Evolutionary conservation across 805 yeast genomes (phyloP).

Genomic region (Candida coquimbonensis): DNA sequence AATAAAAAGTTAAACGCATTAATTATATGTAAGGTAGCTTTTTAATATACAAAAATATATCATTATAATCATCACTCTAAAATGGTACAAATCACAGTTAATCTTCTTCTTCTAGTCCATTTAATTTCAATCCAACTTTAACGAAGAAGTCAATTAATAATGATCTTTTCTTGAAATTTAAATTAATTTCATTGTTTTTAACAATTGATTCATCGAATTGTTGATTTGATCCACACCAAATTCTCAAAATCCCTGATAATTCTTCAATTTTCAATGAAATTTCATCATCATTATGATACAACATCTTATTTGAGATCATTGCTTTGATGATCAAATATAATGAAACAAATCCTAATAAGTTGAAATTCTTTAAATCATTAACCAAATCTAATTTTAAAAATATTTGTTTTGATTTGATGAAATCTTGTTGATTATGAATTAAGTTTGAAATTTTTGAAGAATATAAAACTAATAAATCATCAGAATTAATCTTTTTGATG

Average conservation of each 20-base stretch:
- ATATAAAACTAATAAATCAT: slow-evolving; percentile 20
- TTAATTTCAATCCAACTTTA: slow-evolving; percentile 19
- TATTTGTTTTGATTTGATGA: slow-evolving; percentile 18
- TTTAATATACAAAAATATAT: too few species aligned
- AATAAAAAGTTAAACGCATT: too few species aligned
- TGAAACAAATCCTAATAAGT: slow-evolving; percentile 26
- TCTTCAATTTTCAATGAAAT: slow-evolving; percentile 23
- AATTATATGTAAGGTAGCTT: too few species aligned
- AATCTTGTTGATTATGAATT: slow-evolving; percentile 20
- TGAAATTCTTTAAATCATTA: slow-evolving; percentile 10
- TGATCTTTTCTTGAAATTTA: slow-evolving; percentile 25
- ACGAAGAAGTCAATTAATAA: slow-evolving; percentile 26
- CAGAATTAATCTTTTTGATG: slow-evolving; percentile 13
- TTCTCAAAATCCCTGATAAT: slow-evolving; percentile 25
- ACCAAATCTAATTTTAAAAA: slow-evolving; percentile 17
- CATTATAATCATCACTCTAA: too few species aligned
- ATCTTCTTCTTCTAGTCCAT: slow-evolving; percentile 15
- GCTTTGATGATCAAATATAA: slow-evolving; percentile 20
- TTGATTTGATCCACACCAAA: slow-evolving; percentile 25
- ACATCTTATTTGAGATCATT: slow-evolving; percentile 13
- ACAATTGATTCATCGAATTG: too few species aligned
- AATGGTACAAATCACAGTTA: too few species aligned
- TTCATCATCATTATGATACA: slow-evolving; percentile 12
- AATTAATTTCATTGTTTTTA: slow-evolving; percentile 21
- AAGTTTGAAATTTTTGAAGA: slow-evolving; percentile 25